phyloP scores from a whole-genome alignment of 768 basidiomycete species.

The Phanerochaete sordida region DNA sequence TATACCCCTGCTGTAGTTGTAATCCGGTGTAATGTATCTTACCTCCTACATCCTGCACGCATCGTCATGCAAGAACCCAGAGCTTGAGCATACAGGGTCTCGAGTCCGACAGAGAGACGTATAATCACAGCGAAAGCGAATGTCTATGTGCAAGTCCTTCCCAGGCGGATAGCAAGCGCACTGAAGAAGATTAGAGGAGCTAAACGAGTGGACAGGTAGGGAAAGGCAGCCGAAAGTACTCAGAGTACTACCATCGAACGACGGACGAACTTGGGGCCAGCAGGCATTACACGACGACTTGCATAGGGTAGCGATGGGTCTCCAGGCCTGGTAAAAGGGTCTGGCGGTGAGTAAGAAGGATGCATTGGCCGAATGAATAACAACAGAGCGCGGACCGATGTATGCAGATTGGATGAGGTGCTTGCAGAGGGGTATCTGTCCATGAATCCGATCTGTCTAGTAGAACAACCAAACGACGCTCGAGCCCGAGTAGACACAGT shows the following conservation, averaged over 20 bases:
- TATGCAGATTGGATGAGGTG: slow-evolving; percentile 3
- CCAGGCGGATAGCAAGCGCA: background rate
- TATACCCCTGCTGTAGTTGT: background rate
- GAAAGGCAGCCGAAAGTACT: background rate
- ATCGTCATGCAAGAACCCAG: background rate
- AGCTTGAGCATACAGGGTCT: background rate
- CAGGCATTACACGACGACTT: background rate
- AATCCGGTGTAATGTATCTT: background rate
- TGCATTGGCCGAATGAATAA: background rate
- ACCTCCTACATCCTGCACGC: background rate
- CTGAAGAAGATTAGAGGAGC: background rate
- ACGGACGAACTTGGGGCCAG: background rate
- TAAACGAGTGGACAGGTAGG: background rate
- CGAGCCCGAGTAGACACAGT: slow-evolving; percentile 4
- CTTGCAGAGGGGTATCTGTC: slow-evolving; percentile 12
- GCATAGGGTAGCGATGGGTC: background rate
- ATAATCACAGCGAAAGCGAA: slow-evolving; percentile 1
- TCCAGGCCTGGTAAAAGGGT: background rate
- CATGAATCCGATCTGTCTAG: slow-evolving; percentile 3
- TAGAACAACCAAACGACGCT: slow-evolving; percentile 4
- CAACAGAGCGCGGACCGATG: slow-evolving; percentile 11
- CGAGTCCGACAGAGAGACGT: background rate
- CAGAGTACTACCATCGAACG: background rate
- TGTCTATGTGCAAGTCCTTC: slow-evolving; percentile 10
- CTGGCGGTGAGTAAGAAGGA: background rate